These are phyloP conservation scores for Plasmodium reichenowi DNA, from an alignment of 169 alveolate genomes.

Conservation along the genomic window DNA sequence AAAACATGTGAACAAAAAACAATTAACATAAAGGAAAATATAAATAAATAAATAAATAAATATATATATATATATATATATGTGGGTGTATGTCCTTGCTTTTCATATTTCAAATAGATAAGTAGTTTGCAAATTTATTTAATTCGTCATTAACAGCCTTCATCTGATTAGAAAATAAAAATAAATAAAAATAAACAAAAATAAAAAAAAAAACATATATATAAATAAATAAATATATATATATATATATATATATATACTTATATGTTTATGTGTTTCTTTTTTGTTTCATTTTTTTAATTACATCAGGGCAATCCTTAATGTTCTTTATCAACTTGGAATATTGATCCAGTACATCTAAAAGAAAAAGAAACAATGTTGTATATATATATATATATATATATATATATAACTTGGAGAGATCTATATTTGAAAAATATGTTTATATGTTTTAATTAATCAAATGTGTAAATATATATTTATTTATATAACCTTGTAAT, in stretches of 20 bases:
- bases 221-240: background rate
- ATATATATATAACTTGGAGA: background rate
- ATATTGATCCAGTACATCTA: conserved; percentile 46
- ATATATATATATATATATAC: background rate
- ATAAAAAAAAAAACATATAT: background rate
- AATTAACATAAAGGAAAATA: too few relatives aligned
- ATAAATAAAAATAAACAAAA: too few relatives aligned
- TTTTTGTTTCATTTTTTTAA: background rate
- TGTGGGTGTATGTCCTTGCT: background rate
- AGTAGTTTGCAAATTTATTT: conserved; percentile 30
- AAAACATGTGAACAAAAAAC: too few relatives aligned
- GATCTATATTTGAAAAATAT: background rate
- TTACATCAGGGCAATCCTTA: conserved; percentile 41
- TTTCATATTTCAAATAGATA: conserved; percentile 18
- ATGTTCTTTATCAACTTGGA: conserved; percentile 22
- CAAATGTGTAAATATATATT: background rate
- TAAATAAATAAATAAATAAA: background rate
- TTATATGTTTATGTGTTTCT: too few relatives aligned
- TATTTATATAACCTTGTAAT: conserved; percentile 24
- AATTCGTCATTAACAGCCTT: conserved; percentile 32
- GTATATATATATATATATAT: conserved; percentile 5
- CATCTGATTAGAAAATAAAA: conserved; percentile 8
- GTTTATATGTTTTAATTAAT: background rate
- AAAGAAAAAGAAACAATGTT: conserved; percentile 1
- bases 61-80: background rate